Evolutionary conservation across 2,329 filamentous ascomycete genomes (phyloP), one percentile per base, ranked within the genome.

Genomic region (Arachnomyces sp.): DNA sequence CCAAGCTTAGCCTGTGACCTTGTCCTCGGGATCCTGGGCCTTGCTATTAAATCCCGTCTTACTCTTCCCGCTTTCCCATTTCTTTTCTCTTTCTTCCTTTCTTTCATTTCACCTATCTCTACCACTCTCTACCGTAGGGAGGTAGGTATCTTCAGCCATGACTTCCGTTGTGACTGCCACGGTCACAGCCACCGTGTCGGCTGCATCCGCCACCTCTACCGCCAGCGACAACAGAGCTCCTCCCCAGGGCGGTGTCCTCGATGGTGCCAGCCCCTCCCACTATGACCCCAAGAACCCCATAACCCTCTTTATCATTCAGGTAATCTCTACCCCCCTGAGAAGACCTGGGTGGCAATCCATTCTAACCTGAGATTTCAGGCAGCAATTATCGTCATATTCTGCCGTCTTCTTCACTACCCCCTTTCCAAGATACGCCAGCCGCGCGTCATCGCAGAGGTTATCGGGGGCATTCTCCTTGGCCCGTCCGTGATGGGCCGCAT

Each of bases 401-500:
- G 81, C 54, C 79, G 82, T 25, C 60, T 84, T 33, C 69, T 89
- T 14, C 83, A 90, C 58, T 88, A 76, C 66, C 85, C 84, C 7
- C 73, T 90, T 4, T 81, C 81, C 50, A 81, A 80, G 53, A 71
- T 92, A 36, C 79, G 82, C 41, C 85, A 92, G 56, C 85, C 85
- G 47, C 78, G 82, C 34, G 85, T 92, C 49, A 89, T 92, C 52
- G 82, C 84, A 36, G 85, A 92, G 64, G 84, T 92, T 43, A 78
- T 90, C 40, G 84, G 82, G n/a, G 85, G 84, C 39, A 85, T 92
- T 54, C 62, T 94, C 29, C 73, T 94, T 1, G 88, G 88, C 3
- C 88, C 88, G 1, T 92, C 88, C 0, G 83, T 93, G 15, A 82
- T 94, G 78, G 87, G 87, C 55, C 79, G 82, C 38, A 87, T 94